Base-by-base conservation (phyloP, 495 filamentous ascomycete species). In the Usnea hakonensis region DNA sequence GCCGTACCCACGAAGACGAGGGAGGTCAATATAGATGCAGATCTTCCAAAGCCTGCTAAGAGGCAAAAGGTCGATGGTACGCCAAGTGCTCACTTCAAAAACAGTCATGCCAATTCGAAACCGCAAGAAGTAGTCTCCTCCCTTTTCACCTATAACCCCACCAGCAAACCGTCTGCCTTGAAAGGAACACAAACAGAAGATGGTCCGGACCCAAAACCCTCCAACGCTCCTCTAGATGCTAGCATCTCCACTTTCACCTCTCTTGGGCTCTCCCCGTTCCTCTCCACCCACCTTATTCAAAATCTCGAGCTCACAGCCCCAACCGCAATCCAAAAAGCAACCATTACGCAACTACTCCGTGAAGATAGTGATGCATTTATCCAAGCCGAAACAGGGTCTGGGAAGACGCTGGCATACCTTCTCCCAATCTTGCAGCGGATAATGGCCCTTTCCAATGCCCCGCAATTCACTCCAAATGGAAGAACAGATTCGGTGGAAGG, bases 381-480 rank as follows among this genome's bases (percentile, higher is more conserved):
- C 32, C 94, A 97, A 72, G 95, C 95, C 17, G 88, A 98, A 74
- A 98, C 94, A 0, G 94, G 94, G 37, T 98, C 95, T 0, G 94
- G 94, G 70, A 98, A 98, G 75, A 98, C 94, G 6, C 74, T 98
- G 55, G 91, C 94, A 38, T 98, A 97, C 71, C 79, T 97, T 13
- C 72, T 98, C 7, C 94, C 94, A 2, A 89, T 98, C 41, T 86
- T 97, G 21, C 87, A 98, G 66, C 80, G 90, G 48, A 89, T 98
- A 55, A 86, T 95, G 77, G 76, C 81, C 14, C 76, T 96, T 28
- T 91, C 89, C 46, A 69, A 74, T n/a, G 14, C 36, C 13, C 8
- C 61, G 9, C 36, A 23, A 1, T 71, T 71, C 37, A 62, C 63
- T 1, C 56, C 64, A 7, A 64, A 71, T 46, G 66, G 67, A 43